Evolutionary conservation across 495 filamentous ascomycete species (phyloP).

Genomic region (Penicillium canescens): DNA sequence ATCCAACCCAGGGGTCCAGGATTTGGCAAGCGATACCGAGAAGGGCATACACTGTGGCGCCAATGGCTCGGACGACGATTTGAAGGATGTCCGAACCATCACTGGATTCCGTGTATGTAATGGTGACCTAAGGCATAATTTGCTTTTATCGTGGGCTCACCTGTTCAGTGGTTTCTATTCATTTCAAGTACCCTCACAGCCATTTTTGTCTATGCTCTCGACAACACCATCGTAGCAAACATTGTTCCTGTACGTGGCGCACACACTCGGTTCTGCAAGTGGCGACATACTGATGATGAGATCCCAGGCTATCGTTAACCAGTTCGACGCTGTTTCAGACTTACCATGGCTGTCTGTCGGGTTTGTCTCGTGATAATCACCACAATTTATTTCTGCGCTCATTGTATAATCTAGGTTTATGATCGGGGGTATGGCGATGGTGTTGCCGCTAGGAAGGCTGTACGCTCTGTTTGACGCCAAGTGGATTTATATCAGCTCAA

Average conservation of each 20-base stretch:
- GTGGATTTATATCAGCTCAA: slow-evolving; percentile 47
- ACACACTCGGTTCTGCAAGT: background rate
- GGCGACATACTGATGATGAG: background rate
- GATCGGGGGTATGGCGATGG: slow-evolving; percentile 12
- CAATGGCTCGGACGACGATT: too few relatives aligned
- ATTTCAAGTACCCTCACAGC: slow-evolving; percentile 6
- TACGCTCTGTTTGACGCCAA: slow-evolving; percentile 54
- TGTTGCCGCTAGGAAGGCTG: slow-evolving; percentile 30
- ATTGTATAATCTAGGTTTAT: slow-evolving; percentile 41
- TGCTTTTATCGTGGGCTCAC: too few relatives aligned
- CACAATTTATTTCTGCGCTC: slow-evolving; percentile 32
- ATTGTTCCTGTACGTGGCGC: slow-evolving; percentile 37
- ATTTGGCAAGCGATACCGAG: too few relatives aligned
- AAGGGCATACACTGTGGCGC: too few relatives aligned
- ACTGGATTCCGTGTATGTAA: too few relatives aligned
- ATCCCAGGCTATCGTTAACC: slow-evolving; percentile 35
- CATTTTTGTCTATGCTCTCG: slow-evolving; percentile 53
- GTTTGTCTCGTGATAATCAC: slow-evolving; percentile 20
- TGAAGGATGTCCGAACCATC: too few relatives aligned
- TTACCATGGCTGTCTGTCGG: slow-evolving; percentile 53
- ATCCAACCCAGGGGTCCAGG: too few relatives aligned
- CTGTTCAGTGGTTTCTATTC: slow-evolving; percentile 8
- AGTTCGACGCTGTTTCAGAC: slow-evolving; percentile 47
- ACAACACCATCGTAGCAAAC: slow-evolving; percentile 60
- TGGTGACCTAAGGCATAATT: too few relatives aligned